Evolutionary conservation across 495 filamentous ascomycete species (phyloP).

Genomic region (Tuber brumale): DNA sequence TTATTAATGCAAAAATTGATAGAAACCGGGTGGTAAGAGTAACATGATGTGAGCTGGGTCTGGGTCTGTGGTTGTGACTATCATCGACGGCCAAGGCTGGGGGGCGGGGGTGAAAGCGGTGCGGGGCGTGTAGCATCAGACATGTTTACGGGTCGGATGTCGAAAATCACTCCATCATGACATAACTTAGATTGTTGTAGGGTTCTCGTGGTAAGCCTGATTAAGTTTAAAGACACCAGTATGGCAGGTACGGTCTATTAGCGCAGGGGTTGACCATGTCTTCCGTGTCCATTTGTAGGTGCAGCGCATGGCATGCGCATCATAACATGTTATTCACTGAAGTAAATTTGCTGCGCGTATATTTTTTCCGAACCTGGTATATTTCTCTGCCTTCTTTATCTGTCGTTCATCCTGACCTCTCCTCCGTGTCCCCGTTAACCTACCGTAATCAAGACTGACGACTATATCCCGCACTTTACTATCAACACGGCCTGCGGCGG

Average conservation of each 20-base stretch:
- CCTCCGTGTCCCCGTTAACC: not conserved
- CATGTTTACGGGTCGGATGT: not conserved
- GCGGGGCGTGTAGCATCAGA: not conserved
- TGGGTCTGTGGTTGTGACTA: not conserved
- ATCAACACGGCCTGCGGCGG: not conserved
- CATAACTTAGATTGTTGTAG: not conserved
- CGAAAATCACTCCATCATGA: not conserved
- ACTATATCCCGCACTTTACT: not conserved
- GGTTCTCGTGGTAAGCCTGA: not conserved
- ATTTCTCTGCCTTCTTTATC: not conserved
- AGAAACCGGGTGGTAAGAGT: not conserved
- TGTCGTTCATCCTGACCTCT: not conserved
- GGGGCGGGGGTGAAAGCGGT: not conserved
- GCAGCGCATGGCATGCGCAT: not conserved
- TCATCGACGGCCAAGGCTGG: not conserved
- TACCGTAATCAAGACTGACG: not conserved
- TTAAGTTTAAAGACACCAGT: not conserved
- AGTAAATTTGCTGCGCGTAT: constrained; percentile 1
- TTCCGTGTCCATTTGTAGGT: not conserved
- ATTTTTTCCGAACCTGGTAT: constrained; percentile 1
- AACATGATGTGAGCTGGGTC: not conserved
- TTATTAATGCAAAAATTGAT: not conserved
- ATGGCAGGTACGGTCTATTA: constrained; percentile 1
- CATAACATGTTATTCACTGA: constrained; percentile 4
- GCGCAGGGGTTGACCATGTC: not conserved